phyloP scores from a whole-genome alignment of 1,284 basidiomycete genomes.

The Butyriboletus appendiculatus region DNA sequence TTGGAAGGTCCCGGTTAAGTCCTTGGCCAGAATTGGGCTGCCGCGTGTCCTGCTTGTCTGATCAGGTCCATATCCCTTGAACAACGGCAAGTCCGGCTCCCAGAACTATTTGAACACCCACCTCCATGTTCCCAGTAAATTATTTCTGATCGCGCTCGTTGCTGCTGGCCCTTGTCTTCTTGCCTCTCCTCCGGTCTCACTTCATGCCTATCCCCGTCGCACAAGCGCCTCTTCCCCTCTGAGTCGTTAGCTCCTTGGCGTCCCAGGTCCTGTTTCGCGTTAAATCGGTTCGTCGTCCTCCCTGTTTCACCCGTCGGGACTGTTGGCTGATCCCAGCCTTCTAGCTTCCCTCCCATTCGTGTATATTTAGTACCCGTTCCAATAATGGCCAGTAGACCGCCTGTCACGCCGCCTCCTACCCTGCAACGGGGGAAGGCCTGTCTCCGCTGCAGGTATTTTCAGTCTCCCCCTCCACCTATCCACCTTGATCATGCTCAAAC shows the following conservation, averaged over 20 bases:
- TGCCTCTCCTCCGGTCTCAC: slow-evolving; percentile 5
- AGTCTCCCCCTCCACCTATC: neutral
- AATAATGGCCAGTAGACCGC: slow-evolving; percentile 37
- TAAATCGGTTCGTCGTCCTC: slow-evolving; percentile 8
- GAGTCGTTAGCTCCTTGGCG: slow-evolving; percentile 3
- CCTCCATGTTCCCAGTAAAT: slow-evolving; percentile 31
- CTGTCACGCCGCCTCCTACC: slow-evolving; percentile 33
- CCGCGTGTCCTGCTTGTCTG: slow-evolving; percentile 30
- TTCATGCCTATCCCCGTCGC: slow-evolving; percentile 29
- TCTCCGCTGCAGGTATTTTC: slow-evolving; percentile 38
- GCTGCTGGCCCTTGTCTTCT: neutral
- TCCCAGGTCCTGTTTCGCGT: neutral
- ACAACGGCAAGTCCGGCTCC: slow-evolving; percentile 26
- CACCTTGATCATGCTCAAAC: slow-evolving; percentile 13
- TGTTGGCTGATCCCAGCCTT: slow-evolving; percentile 7
- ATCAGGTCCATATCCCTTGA: slow-evolving; percentile 31
- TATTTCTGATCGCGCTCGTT: slow-evolving; percentile 24
- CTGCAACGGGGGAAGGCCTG: slow-evolving; percentile 39
- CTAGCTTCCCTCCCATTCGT: slow-evolving; percentile 25
- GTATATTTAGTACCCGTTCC: slow-evolving; percentile 37
- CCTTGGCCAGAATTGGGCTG: slow-evolving; percentile 25
- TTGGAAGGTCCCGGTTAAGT: slow-evolving; percentile 19
- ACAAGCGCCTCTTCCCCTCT: slow-evolving; percentile 1
- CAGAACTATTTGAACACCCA: slow-evolving; percentile 34
- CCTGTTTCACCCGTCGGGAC: neutral